Evolutionary conservation across 2,329 filamentous ascomycete genomes (phyloP).

Genomic region (Claviceps capensis): DNA sequence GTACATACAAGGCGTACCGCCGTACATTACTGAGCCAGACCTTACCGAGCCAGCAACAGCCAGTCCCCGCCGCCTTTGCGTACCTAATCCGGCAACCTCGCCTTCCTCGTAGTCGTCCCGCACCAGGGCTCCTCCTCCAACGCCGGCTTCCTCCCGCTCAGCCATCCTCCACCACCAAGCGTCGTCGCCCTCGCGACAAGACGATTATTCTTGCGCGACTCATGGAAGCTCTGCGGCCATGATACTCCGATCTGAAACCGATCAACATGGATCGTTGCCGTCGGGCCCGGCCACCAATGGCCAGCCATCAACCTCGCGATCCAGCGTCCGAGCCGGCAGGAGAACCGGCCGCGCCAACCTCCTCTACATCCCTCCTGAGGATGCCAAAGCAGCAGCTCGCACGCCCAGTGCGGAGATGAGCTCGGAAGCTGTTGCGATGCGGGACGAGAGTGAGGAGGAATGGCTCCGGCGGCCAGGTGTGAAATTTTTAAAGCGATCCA

Average conservation of each 20-base stretch:
- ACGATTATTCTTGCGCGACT: conserved; percentile 9
- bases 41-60: not conserved
- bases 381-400: conserved; percentile 28
- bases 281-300: conserved; percentile 16
- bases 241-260: conserved; percentile 17
- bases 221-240: conserved; percentile 15
- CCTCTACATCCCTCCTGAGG: conserved; percentile 15
- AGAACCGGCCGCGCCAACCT: conserved; percentile 16
- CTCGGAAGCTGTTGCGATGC: conserved; percentile 11
- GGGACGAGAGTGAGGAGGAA: conserved; percentile 21
- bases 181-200: conserved; percentile 12
- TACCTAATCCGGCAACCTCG: conserved; percentile 3
- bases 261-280: conserved; percentile 18
- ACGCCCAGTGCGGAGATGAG: conserved; percentile 30
- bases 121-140: conserved; percentile 13
- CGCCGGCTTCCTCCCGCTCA: conserved; percentile 6
- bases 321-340: conserved; percentile 15
- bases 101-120: conserved; percentile 2
- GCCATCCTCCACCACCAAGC: conserved; percentile 8
- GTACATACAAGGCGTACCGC: no score
- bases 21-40: no score
- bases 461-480: conserved; percentile 28
- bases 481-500: conserved; percentile 40
- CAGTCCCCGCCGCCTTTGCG: not conserved
- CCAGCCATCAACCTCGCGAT: conserved; percentile 17